Conservation (phyloP, 805 yeast genomes). For the Metschnikowia henanensis region DNA sequence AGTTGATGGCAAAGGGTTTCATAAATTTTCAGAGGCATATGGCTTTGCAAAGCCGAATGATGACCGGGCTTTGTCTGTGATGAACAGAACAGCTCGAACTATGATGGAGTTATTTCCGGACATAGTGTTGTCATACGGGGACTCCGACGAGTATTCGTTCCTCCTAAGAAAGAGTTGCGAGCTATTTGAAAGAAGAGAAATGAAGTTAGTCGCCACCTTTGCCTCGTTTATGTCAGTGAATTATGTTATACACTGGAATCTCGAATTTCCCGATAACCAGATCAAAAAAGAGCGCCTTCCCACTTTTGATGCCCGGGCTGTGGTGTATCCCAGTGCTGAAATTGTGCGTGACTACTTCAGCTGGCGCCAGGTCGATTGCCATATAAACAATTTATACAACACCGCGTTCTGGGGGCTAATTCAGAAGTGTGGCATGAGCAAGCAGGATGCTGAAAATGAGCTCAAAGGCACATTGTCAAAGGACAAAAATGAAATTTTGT, state of each 20-base stretch:
- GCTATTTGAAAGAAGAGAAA: constrained; percentile 79
- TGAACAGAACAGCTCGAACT: constrained; percentile 77
- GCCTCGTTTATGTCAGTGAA: constrained; percentile 79
- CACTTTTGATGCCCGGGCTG: constrained; percentile 89
- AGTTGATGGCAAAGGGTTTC: constrained; percentile 94
- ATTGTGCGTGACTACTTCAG: constrained; percentile 76
- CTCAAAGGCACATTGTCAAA: constrained; percentile 76
- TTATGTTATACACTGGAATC: constrained; percentile 69
- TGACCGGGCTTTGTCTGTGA: constrained; percentile 65
- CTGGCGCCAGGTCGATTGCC: constrained; percentile 98
- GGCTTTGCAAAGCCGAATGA: constrained; percentile 89
- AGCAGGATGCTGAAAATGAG: constrained; percentile 77
- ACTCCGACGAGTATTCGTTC: constrained; percentile 92
- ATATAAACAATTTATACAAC: constrained; percentile 91
- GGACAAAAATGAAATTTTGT: constrained; percentile 89
- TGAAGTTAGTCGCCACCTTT: constrained; percentile 78
- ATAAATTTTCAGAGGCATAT: constrained; percentile 73
- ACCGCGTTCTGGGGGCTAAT: constrained; percentile 92
- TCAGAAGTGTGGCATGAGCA: constrained; percentile 60
- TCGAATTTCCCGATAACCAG: constrained; percentile 50
- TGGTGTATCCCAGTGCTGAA: constrained; percentile 67
- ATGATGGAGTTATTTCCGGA: constrained; percentile 70
- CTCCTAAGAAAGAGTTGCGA: constrained; percentile 62
- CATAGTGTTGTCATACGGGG: constrained; percentile 83
- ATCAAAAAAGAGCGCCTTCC: constrained; percentile 62